Evolutionary conservation across 257 asterid genomes (phyloP), one percentile per base, ranked within the genome.

Genomic region (Ilex asprella): DNA sequence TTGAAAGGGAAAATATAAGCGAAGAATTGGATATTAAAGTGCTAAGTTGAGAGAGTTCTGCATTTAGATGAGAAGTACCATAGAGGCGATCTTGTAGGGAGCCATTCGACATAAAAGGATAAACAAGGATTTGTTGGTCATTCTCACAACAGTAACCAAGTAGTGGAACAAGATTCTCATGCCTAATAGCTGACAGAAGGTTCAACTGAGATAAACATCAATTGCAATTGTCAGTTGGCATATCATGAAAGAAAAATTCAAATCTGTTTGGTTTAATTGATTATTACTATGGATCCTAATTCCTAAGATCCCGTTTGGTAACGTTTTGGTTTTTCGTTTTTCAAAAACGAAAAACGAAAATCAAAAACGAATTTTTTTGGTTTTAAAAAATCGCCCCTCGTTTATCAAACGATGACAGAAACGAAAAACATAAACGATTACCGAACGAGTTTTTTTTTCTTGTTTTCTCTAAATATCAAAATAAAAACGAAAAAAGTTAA

Each of bases 91-190:
- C 97, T 66, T 89, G 97, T 69, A 89, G 85, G 65, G 89, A 82
- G 57, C 97, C 95, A 55, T 89, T 89, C 14, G 97, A 89, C 97
- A 89, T 89, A 77, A 82, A 89, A 31, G 97, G 97, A 71, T 86
- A 89, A 69, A 89, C 95, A 60, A 86, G 97, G 66, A 84, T 89
- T 64, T 89, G 94, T 53, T 89, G 97, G 77, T 89, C 97, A 47
- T 81, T 86, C 75, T 89, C 97, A n/a, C 91, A 81, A 76, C 97
- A 89, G 73, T 81, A 89, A 66, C 86, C 97, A 64, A 86, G 77
- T 63, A 89, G 84, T 49, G 88, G 95, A 32, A 89, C 89, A 74
- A 89, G 76, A 77, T 89, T 86, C 75, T 89, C 95, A 30, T 89
- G 91, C 43, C 75, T 78, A 59, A 82, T 79, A 57, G 86, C 86